These are phyloP conservation scores for Papiliotrema nemorosa DNA, from an alignment of 1,284 basidiomycete species.

Conservation along the genomic window DNA sequence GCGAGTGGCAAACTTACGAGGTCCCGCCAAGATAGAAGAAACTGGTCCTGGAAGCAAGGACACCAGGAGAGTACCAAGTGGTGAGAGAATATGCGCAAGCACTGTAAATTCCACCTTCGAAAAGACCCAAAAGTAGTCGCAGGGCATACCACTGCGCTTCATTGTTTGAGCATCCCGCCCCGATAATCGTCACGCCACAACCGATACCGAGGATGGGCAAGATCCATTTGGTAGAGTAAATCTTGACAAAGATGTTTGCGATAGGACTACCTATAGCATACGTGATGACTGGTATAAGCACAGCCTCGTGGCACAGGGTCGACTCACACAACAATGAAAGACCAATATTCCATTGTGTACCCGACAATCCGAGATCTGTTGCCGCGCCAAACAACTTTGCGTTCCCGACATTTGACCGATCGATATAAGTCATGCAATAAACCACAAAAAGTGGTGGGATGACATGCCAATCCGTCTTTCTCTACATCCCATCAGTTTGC, in stretches of 20 bases:
- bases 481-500: slow-evolving; percentile 3
- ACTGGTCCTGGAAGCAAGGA: slow-evolving; percentile 16
- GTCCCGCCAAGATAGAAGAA: slow-evolving; percentile 24
- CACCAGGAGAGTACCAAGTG: slow-evolving; percentile 24
- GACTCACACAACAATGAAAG: slow-evolving; percentile 27
- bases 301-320: neutral
- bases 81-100: slow-evolving; percentile 23
- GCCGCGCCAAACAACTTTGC: slow-evolving; percentile 22
- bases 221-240: slow-evolving; percentile 19
- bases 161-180: slow-evolving; percentile 18
- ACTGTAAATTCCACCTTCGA: slow-evolving; percentile 25
- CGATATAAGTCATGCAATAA: slow-evolving; percentile 20
- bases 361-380: slow-evolving; percentile 13
- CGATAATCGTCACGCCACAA: slow-evolving; percentile 15
- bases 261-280: slow-evolving; percentile 24
- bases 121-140: slow-evolving; percentile 20
- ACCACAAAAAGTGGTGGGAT: slow-evolving; percentile 20
- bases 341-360: slow-evolving; percentile 26
- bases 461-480: slow-evolving; percentile 19
- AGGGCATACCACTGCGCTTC: slow-evolving; percentile 23
- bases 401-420: slow-evolving; percentile 21
- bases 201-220: slow-evolving; percentile 12
- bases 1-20: too few relatives aligned
- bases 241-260: slow-evolving; percentile 19
- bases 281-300: slow-evolving; percentile 19